These are phyloP conservation scores for Bryopsis sp. DNA, from an alignment of 139 green algal genomes.

Conservation along the genomic window DNA sequence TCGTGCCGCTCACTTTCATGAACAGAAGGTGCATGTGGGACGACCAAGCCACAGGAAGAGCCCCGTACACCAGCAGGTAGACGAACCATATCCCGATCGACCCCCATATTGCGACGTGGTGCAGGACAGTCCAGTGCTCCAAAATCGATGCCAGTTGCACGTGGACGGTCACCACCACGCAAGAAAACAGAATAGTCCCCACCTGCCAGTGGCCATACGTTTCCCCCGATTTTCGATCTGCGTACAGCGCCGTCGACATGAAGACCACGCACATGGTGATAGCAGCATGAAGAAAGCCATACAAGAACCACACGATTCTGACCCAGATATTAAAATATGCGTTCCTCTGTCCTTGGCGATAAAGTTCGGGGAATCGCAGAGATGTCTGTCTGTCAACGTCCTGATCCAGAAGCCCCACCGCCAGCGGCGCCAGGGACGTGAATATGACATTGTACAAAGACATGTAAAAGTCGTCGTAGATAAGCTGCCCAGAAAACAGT, in stretches of 20 bases:
- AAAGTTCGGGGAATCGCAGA: conserved; percentile 38
- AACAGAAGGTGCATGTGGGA: conserved; percentile 49
- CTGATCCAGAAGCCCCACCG: conserved; percentile 54
- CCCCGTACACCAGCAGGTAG: conserved; percentile 52
- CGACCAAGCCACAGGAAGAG: conserved; percentile 38
- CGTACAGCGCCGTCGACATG: conserved; percentile 3
- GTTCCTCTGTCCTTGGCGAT: conserved; percentile 52
- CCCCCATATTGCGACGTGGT: conserved; percentile 54
- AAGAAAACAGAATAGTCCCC: conserved; percentile 51
- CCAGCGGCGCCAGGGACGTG: conserved; percentile 48
- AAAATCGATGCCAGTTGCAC: conserved; percentile 37
- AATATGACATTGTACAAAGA: conserved; percentile 68
- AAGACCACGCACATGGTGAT: conserved; percentile 38
- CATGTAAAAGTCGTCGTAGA: conserved; percentile 74
- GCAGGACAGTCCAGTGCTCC: conserved; percentile 47
- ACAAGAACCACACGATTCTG: conserved; percentile 45
- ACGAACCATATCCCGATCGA: conserved; percentile 52
- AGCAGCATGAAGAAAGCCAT: conserved; percentile 35
- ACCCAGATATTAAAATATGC: conserved; percentile 45
- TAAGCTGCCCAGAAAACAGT: conserved; percentile 55
- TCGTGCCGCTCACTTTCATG: conserved; percentile 29
- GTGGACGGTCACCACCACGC: conserved; percentile 56
- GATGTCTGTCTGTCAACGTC: conserved; percentile 44
- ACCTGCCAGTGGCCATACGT: conserved; percentile 31
- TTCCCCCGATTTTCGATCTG: conserved; percentile 9